phyloP scores from a whole-genome alignment of 192 early-diverging fungal species.

The Backusella tarrabulga region DNA sequence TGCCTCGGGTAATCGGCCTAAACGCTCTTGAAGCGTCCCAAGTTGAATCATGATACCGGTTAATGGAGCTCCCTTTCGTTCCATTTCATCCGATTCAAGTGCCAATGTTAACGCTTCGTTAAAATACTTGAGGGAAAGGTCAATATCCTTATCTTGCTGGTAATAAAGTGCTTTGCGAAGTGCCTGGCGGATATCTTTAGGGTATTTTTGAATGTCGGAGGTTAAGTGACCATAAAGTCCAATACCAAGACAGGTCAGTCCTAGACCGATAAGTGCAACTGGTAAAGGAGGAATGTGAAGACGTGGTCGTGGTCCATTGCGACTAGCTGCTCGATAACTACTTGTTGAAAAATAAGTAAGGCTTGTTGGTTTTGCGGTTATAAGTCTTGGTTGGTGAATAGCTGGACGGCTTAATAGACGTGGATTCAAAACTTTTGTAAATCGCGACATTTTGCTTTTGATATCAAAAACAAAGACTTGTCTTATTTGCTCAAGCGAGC shows the following conservation, averaged over 20 bases:
- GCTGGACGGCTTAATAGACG: background rate
- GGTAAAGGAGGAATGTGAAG: conserved; percentile 37
- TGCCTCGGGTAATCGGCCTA: conserved; percentile 44
- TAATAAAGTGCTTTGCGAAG: conserved; percentile 56
- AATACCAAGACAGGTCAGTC: conserved; percentile 34
- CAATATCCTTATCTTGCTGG: conserved; percentile 48
- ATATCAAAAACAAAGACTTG: background rate
- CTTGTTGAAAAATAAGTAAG: background rate
- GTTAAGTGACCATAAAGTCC: conserved; percentile 52
- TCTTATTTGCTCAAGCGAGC: background rate
- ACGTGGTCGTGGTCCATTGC: background rate
- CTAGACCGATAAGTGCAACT: conserved; percentile 37
- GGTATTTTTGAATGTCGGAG: conserved; percentile 53
- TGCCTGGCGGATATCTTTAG: conserved; percentile 44
- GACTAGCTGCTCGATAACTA: background rate
- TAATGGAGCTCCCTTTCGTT: conserved; percentile 45
- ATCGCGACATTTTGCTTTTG: background rate
- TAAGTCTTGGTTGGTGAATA: background rate
- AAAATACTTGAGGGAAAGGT: conserved; percentile 44
- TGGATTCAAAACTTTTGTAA: background rate
- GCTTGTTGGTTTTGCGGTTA: background rate
- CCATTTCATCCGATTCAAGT: conserved; percentile 38
- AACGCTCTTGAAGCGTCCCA: conserved; percentile 44
- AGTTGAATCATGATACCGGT: conserved; percentile 62
- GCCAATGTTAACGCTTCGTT: conserved; percentile 44